Evolutionary conservation across 2,329 filamentous ascomycete genomes (phyloP), one percentile per base, ranked within the genome.

Genomic region (Aspergillus transmontanensis): DNA sequence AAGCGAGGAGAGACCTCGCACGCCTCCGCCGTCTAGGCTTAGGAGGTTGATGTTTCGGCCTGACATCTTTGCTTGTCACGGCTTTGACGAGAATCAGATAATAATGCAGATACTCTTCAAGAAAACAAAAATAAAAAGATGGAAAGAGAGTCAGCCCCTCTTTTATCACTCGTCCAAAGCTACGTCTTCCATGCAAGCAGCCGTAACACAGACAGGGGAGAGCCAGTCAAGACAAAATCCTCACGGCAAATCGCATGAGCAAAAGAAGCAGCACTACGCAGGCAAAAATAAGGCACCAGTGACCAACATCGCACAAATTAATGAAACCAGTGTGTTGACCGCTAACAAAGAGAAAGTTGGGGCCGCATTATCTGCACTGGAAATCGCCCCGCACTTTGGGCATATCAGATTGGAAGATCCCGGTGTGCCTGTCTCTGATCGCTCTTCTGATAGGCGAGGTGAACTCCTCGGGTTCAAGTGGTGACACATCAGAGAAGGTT

Each of bases 11-110:
- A 81, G 66, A 0, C 78, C 78, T 6, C 79, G 72, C 0, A 81
- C 72, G 4, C 79, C 80, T 3, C 79, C 80, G 11, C 80, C 79
- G 65, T 81, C 79, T 6, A 76, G 64, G 23, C 66, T 67, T 57
- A 69, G 68, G 58, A 69, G 64, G 60, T 67, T 69, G 50, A 70
- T 63, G 21, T 61, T 63, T 56, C 66, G 60, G 16, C 65, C 61
- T 32, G 64, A 55, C 68, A 70, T 70, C 32, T 12, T 21, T 28
- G 9, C 23, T 23, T 54, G 12, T 26, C 2, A 14, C 21, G 19
- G 12, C 2, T 41, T 41, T 9, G 14, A 7, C 3, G 7, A 9
- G 19, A n/a, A 41, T n/a, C 39, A 19, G 39, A 41, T 41, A n/a
- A 10, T 19, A 41, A 41, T 19, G 7, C 6, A 3, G 16, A 10